Percentiles rank a stretch among this genome's conserved stretches.
Evolutionary conservation across 2,329 filamentous ascomycete species (phyloP).

Genomic region (Teratosphaeria zuluensis): DNA sequence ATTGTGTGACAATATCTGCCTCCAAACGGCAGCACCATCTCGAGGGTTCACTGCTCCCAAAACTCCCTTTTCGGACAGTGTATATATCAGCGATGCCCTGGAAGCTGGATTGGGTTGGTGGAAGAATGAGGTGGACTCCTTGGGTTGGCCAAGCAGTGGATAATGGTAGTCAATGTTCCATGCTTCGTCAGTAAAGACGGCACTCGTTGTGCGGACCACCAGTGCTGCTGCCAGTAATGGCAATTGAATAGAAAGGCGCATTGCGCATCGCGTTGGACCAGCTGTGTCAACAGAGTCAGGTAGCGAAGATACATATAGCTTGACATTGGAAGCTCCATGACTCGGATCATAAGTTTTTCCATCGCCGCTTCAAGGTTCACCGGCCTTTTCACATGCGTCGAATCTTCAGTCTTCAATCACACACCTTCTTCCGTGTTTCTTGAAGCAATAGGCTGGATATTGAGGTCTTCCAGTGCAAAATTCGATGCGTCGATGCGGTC

Average conservation of each 20-base stretch:
- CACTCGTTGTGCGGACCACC: not conserved
- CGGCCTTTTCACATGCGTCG: too few species aligned
- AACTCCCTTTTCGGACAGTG: constrained; percentile 72
- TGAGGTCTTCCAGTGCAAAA: too few species aligned
- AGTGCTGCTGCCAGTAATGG: not conserved
- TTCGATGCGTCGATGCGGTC: too few species aligned
- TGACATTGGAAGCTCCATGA: not conserved
- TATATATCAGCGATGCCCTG: constrained; percentile 83
- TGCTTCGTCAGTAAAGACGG: constrained; percentile 61
- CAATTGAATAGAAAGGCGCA: not conserved
- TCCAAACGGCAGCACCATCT: constrained; percentile 76
- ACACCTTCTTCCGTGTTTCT: too few species aligned
- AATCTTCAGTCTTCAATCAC: too few species aligned
- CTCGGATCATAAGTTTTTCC: not conserved
- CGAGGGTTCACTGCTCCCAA: constrained; percentile 83
- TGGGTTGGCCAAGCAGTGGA: constrained; percentile 74
- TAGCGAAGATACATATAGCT: not conserved
- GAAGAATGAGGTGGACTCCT: constrained; percentile 83
- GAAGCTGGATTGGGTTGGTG: constrained; percentile 73
- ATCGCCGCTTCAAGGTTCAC: too few species aligned
- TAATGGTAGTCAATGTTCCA: constrained; percentile 89
- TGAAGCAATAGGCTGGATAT: too few species aligned
- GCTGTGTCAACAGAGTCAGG: not conserved
- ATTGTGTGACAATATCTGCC: constrained; percentile 53
- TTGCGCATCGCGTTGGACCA: not conserved